Evolutionary conservation across 306 rosid genomes (phyloP).

Genomic region (Psophocarpus tetragonolobus): DNA sequence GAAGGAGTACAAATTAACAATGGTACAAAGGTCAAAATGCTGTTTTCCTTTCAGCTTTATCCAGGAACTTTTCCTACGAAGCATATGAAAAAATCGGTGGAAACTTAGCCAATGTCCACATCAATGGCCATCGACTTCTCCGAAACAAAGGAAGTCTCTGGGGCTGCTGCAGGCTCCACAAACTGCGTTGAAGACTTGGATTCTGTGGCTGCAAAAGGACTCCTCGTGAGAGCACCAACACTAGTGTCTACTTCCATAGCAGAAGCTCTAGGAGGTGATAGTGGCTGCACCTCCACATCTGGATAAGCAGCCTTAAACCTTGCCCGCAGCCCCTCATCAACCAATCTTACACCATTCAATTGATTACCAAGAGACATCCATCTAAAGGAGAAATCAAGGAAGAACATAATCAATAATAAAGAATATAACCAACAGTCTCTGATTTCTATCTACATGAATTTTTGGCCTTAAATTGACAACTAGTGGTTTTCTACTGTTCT

Average conservation of each 20-base stretch:
- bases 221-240: conserved; percentile 53
- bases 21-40: conserved; percentile 15
- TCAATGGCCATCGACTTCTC: conserved; percentile 60
- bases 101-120: conserved; percentile 51
- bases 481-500: not conserved
- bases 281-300: conserved; percentile 89
- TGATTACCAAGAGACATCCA: conserved; percentile 99
- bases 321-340: conserved; percentile 93
- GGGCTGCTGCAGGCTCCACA: conserved; percentile 54
- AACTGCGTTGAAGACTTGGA: conserved; percentile 47
- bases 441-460: not conserved
- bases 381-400: conserved; percentile 46
- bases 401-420: conserved; percentile 15
- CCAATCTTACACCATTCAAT: conserved; percentile 82
- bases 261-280: conserved; percentile 86
- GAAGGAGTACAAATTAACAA: not conserved
- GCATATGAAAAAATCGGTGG: conserved; percentile 14
- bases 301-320: conserved; percentile 99
- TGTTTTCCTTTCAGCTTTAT: conserved; percentile 25
- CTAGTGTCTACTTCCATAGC: conserved; percentile 74
- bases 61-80: not conserved
- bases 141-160: conserved; percentile 50
- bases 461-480: conserved; percentile 19
- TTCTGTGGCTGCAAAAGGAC: conserved; percentile 58
- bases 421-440: not conserved